These are phyloP conservation scores for Coffea canephora DNA, from an alignment of 257 asterid species.

Conservation along the genomic window DNA sequence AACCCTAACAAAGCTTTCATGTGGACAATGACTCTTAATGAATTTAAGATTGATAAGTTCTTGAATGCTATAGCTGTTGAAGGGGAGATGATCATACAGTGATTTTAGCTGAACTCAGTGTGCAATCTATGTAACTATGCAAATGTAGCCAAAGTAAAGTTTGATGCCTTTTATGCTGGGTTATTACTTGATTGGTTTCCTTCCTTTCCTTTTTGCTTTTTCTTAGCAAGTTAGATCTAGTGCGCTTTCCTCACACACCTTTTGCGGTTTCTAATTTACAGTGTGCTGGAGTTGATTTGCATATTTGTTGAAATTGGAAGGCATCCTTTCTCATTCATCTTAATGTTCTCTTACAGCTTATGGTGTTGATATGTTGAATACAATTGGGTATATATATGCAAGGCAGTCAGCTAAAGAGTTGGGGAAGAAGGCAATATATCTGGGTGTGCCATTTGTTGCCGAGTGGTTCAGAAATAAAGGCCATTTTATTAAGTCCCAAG, in stretches of 20 bases:
- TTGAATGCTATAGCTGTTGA: too few species aligned
- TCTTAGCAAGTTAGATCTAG: neutral
- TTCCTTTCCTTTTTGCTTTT: neutral
- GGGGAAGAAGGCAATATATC: slow-evolving; percentile 90
- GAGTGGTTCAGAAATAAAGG: slow-evolving; percentile 99
- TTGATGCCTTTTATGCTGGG: neutral
- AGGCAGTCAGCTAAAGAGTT: slow-evolving; percentile 98
- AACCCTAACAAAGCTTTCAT: too few species aligned
- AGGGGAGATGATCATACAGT: too few species aligned
- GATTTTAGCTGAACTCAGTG: too few species aligned
- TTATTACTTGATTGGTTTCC: neutral
- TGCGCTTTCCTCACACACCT: neutral
- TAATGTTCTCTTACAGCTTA: slow-evolving; percentile 66
- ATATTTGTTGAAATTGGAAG: slow-evolving; percentile 6
- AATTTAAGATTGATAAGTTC: too few species aligned
- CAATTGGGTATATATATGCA: slow-evolving; percentile 91
- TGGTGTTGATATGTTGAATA: slow-evolving; percentile 96
- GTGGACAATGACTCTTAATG: too few species aligned
- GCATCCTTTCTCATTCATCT: slow-evolving; percentile 28
- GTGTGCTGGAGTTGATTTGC: neutral
- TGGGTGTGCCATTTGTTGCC: slow-evolving; percentile 94
- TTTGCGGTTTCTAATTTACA: neutral
- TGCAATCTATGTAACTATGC: neutral
- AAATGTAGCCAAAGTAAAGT: neutral
- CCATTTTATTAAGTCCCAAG: slow-evolving; percentile 94